These are phyloP conservation scores for Phytophthora quininea DNA, from an alignment of 352 stramenopile genomes.

Conservation along the genomic window DNA sequence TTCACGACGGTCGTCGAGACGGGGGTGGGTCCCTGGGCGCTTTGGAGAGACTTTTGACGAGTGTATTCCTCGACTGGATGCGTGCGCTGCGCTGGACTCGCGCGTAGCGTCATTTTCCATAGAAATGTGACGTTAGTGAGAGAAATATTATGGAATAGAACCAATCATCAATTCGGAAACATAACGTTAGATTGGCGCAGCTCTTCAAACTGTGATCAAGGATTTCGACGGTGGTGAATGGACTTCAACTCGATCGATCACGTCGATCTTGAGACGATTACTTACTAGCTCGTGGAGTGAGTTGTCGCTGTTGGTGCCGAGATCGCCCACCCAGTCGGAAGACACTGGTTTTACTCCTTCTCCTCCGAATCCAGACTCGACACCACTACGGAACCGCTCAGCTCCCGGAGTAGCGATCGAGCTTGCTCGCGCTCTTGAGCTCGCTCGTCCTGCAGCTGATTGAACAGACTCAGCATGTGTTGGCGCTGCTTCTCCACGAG, in stretches of 20 bases:
- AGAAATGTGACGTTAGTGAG: neutral
- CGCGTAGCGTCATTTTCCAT: constrained; percentile 7
- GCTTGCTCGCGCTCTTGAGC: constrained; percentile 43
- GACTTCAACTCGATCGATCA: constrained; percentile 16
- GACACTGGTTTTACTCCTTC: constrained; percentile 20
- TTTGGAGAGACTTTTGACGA: neutral
- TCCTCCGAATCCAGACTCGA: constrained; percentile 24
- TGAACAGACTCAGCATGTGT: constrained; percentile 40
- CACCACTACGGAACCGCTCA: constrained; percentile 24
- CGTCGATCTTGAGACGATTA: constrained; percentile 31
- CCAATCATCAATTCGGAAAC: neutral
- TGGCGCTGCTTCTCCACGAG: constrained; percentile 48
- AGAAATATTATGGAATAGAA: neutral
- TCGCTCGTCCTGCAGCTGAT: constrained; percentile 42
- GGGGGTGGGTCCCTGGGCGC: neutral
- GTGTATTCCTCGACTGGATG: constrained; percentile 33
- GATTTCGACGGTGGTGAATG: neutral
- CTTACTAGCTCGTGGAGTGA: constrained; percentile 20
- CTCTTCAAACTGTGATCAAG: neutral
- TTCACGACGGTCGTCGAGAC: neutral
- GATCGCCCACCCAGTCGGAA: constrained; percentile 7
- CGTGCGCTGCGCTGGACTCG: constrained; percentile 6
- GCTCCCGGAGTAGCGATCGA: constrained; percentile 32
- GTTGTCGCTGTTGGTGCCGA: neutral
- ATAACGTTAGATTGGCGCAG: too few relatives aligned